Percentiles rank a stretch among this genome's conserved stretches.
Evolutionary conservation across 805 yeast species (phyloP).

Genomic region (Ascoidea tarda): DNA sequence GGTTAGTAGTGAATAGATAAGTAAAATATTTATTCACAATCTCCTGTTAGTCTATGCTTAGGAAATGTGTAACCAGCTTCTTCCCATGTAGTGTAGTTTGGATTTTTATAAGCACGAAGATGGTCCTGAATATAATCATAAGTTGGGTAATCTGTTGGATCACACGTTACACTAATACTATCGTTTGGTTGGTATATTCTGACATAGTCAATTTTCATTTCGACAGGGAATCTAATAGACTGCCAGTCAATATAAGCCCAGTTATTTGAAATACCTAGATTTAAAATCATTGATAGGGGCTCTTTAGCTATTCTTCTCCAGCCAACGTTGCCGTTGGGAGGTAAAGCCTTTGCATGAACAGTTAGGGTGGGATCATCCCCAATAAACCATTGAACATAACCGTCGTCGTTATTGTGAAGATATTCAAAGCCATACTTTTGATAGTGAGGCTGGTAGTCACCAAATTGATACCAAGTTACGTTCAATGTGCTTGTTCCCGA

Average conservation of each 20-base stretch:
- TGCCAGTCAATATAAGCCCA: conserved; percentile 96
- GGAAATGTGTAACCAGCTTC: conserved; percentile 64
- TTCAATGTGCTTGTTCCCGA: conserved; percentile 74
- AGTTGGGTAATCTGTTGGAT: conserved; percentile 79
- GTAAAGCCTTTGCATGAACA: conserved; percentile 56
- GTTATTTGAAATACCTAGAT: conserved; percentile 78
- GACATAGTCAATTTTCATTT: conserved; percentile 70
- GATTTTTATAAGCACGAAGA: conserved; percentile 48
- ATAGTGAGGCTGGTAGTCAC: conserved; percentile 31
- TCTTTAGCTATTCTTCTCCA: conserved; percentile 76
- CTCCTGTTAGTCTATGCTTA: conserved; percentile 40
- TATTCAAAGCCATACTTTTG: conserved; percentile 75
- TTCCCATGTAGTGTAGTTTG: conserved; percentile 63
- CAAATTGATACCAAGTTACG: conserved; percentile 67
- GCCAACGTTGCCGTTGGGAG: conserved; percentile 84
- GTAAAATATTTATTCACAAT: conserved; percentile 19
- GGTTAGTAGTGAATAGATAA: background rate
- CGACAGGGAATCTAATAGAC: conserved; percentile 60
- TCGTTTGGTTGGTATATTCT: conserved; percentile 82
- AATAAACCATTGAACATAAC: conserved; percentile 78
- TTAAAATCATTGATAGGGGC: conserved; percentile 83
- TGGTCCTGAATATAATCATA: conserved; percentile 67
- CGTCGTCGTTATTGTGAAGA: conserved; percentile 49
- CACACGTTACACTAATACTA: conserved; percentile 56
- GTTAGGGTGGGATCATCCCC: conserved; percentile 73